Evolutionary conservation across 441 rosid genomes (phyloP).

Genomic region (Populus tomentosa): DNA sequence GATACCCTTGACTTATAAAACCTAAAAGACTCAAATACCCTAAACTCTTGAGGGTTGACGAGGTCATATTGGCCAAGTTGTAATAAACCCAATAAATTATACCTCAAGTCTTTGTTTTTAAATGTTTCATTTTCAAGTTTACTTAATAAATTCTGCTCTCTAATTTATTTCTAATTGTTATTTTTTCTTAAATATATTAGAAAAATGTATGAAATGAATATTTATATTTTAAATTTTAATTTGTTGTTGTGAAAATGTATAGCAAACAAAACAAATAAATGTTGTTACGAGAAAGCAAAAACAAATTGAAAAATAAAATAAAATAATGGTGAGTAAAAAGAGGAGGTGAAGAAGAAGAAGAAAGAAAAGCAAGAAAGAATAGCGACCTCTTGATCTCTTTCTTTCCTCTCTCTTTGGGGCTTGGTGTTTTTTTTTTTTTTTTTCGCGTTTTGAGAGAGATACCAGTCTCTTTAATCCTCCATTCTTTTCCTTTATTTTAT

Average conservation of each 20-base stretch:
- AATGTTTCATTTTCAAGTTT: not conserved
- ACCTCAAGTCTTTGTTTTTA: conserved; percentile 22
- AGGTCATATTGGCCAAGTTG: conserved; percentile 24
- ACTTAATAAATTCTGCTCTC: not conserved
- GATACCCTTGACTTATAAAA: not conserved
- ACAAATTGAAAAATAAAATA: not conserved
- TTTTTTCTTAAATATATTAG: not conserved
- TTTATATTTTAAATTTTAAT: not conserved
- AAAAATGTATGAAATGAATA: no score
- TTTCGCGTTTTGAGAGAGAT: conserved; percentile 28
- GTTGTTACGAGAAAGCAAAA: not conserved
- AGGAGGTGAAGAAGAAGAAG: not conserved
- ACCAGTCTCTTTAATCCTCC: conserved; percentile 24
- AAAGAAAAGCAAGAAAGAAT: conserved; percentile 27
- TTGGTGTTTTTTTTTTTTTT: conserved; percentile 10
- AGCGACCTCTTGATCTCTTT: conserved; percentile 36
- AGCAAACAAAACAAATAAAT: not conserved
- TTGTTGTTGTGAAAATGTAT: not conserved
- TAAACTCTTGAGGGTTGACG: not conserved
- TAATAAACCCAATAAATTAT: not conserved
- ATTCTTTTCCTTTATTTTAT: conserved; percentile 23
- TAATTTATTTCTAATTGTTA: conserved; percentile 6
- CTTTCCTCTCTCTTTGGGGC: conserved; percentile 13
- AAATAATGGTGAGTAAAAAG: conserved; percentile 30
- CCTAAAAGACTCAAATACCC: conserved; percentile 4